A percentile compares a stretch with the other conserved stretches of the same genome.
phyloP scores from a whole-genome alignment of 2,329 filamentous ascomycete genomes.

The Metarhizium brunneum region DNA sequence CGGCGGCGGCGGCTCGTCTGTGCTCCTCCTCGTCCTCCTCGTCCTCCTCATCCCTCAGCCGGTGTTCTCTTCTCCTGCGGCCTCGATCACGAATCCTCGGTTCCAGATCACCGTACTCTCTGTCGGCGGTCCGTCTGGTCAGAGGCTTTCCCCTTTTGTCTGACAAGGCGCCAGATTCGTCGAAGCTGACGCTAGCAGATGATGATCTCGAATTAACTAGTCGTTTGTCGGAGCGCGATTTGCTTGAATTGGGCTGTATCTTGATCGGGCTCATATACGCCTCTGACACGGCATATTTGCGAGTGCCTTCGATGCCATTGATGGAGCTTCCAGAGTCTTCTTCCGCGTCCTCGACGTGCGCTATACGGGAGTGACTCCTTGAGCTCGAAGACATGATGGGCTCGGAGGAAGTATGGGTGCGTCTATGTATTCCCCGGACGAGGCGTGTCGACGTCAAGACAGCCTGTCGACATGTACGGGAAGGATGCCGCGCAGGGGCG shows the following conservation, averaged over 20 bases:
- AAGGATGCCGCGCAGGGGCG: neutral
- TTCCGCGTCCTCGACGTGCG: constrained; percentile 38
- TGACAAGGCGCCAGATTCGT: constrained; percentile 31
- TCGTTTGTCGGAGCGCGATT: constrained; percentile 31
- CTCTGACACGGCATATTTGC: constrained; percentile 38
- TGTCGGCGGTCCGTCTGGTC: constrained; percentile 11
- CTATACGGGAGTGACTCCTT: constrained; percentile 24
- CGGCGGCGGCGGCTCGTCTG: constrained; percentile 5
- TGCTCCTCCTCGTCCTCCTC: constrained; percentile 15
- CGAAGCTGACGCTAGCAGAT: constrained; percentile 23
- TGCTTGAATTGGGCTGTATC: constrained; percentile 43
- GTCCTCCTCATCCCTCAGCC: constrained; percentile 11
- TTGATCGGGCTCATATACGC: constrained; percentile 32
- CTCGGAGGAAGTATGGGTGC: constrained; percentile 1
- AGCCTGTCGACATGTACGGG: constrained; percentile 1
- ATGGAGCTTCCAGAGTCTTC: constrained; percentile 38
- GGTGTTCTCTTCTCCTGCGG: constrained; percentile 18
- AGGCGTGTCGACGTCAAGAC: constrained; percentile 1
- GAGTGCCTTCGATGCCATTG: constrained; percentile 28
- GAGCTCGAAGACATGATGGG: constrained; percentile 31
- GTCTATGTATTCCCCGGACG: constrained; percentile 2
- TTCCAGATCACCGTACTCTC: constrained; percentile 12
- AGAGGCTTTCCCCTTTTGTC: constrained; percentile 18
- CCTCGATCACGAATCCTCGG: constrained; percentile 17
- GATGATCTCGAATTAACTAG: constrained; percentile 25